Percentiles rank a stretch among this genome's conserved stretches.
phyloP scores from a whole-genome alignment of 495 filamentous ascomycete genomes.

The Saxophila tyrrhenica region DNA sequence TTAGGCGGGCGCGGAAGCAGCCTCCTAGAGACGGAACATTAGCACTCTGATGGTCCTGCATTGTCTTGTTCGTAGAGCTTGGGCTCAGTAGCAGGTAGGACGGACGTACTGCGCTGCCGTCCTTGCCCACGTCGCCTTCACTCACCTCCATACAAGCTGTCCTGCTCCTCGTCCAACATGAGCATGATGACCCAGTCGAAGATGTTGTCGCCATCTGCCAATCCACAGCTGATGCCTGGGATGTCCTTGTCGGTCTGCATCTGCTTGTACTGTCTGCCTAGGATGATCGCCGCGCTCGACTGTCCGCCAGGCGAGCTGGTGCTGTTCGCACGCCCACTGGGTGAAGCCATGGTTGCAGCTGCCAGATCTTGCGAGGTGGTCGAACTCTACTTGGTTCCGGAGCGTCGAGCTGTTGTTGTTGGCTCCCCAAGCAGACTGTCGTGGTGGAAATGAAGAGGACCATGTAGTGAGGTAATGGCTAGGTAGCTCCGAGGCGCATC shows the following conservation, averaged over 20 bases:
- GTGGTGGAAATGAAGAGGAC: no score
- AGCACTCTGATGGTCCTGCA: no score
- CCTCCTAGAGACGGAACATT: constrained; percentile 45
- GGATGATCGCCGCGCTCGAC: constrained; percentile 55
- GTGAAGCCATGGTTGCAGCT: constrained; percentile 1
- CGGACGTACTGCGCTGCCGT: background rate
- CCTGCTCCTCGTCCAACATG: constrained; percentile 82
- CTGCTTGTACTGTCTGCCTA: constrained; percentile 76
- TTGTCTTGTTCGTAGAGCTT: no score
- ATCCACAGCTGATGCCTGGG: constrained; percentile 83
- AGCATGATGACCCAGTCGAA: constrained; percentile 99
- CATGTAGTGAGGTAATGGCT: no score
- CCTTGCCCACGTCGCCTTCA: constrained; percentile 2
- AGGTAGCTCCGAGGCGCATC: no score
- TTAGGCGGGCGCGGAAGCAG: constrained; percentile 73
- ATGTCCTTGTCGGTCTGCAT: constrained; percentile 89
- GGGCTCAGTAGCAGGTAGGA: background rate
- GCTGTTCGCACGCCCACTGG: background rate
- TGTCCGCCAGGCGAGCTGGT: background rate
- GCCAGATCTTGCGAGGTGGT: background rate
- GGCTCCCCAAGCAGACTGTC: no score
- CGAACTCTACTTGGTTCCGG: background rate
- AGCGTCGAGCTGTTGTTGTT: background rate
- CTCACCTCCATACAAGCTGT: constrained; percentile 85
- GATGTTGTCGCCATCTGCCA: constrained; percentile 77